Percentiles rank a stretch among this genome's conserved stretches.
Evolutionary conservation across 331 rosid species (phyloP).

Genomic region (Rosa hybrid): DNA sequence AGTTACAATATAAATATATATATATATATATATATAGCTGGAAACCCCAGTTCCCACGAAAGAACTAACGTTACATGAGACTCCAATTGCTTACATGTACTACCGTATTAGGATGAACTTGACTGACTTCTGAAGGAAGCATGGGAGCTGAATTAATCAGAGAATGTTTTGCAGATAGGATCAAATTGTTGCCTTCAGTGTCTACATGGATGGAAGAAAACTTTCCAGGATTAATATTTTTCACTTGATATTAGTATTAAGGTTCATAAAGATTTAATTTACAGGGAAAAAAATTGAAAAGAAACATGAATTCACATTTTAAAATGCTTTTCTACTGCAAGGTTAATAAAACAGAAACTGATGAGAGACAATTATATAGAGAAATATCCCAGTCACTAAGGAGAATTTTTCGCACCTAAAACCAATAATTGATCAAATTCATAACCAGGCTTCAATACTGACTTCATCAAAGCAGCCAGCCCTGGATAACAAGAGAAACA

Average conservation of each 20-base stretch:
- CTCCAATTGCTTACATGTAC: constrained; percentile 63
- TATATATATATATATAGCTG: not conserved
- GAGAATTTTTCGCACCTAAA: constrained; percentile 50
- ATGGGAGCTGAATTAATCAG: constrained; percentile 59
- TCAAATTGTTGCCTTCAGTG: constrained; percentile 59
- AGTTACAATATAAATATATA: not conserved
- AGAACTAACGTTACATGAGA: not conserved
- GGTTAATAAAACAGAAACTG: not conserved
- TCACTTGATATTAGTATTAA: not conserved
- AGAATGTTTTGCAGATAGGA: constrained; percentile 84
- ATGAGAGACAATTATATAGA: not conserved
- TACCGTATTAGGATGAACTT: constrained; percentile 62
- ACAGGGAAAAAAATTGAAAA: not conserved
- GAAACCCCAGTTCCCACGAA: not conserved
- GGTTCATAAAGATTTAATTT: not conserved
- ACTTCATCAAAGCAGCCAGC: constrained; percentile 65
- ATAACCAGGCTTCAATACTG: constrained; percentile 79
- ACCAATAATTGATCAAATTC: constrained; percentile 78
- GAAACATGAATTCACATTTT: not conserved
- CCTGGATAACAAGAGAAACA: constrained; percentile 45
- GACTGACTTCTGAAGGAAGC: constrained; percentile 76
- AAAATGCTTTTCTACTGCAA: constrained; percentile 2
- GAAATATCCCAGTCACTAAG: not conserved
- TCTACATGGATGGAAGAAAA: constrained; percentile 46
- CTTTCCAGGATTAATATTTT: not conserved